Evolutionary conservation across 129 eudicot species (phyloP), one percentile per base, ranked within the genome.

Genomic region (Arctium minus): DNA sequence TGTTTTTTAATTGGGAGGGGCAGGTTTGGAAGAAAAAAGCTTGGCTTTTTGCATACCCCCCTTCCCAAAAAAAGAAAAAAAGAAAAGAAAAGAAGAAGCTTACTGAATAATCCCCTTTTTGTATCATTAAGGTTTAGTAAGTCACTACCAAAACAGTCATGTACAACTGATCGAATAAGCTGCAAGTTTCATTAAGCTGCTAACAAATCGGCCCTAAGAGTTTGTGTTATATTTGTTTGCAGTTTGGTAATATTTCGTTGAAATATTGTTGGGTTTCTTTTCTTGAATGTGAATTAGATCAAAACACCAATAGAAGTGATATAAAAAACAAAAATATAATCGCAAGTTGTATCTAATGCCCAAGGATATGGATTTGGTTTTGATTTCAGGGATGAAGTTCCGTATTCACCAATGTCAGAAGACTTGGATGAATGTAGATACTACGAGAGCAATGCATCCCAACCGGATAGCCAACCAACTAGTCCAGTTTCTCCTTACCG

Each of bases 401-500:
- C 97, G 68, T 95, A 93, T 77, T 96, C 99, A 53, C 99, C 99
- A 30, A 91, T 93, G 97, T 96, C 97, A 17, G 99, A 96, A 76
- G 99, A 96, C 77, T 85, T 91, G 12, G 99, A 96, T 22, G 99
- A 96, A 83, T 86, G 91, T 18, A 82, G 97, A 40, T 93, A 86
- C 69, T 91, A 80, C 11, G 99, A 96, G 53, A 85, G 82, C 68
- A 81, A 74, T 6, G 82, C 94, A 56, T 84, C 97, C 12, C 97
- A 89, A 50, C 86, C 91, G 2, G 99, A 96, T 65, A 93, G 98
- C 83, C 86, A 85, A 32, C 97, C 97, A 3, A 91, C 95, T 1
- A 96, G 99, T 46, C 99, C 99, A 4, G 99, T 96, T 38, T 96
- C 98, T 64, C 98, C 99, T 39, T 89, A 90, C 84, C 82, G 99